A percentile compares a stretch with the other conserved stretches of the same genome.
Conservation (phyloP, 768 basidiomycete species). For the Saitozyma sp. region DNA sequence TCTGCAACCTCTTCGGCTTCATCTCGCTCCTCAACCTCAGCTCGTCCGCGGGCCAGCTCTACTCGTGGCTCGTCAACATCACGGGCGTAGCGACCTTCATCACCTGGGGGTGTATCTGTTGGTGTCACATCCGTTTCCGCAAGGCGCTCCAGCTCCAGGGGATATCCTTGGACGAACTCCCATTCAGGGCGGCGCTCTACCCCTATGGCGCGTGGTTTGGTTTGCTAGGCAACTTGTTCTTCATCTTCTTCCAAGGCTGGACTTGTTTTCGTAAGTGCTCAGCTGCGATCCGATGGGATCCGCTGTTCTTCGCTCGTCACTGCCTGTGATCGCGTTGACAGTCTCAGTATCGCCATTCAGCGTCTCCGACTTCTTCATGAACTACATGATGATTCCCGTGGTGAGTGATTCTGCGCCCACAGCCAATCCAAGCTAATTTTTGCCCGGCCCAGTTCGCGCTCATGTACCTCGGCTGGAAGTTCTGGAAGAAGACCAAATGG, state of each 20-base stretch:
- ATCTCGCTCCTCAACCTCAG: conserved; percentile 14
- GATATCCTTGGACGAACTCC: conserved; percentile 12
- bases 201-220: conserved; percentile 1
- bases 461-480: too few species aligned
- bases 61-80: conserved; percentile 19
- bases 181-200: conserved; percentile 10
- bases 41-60: conserved; percentile 10
- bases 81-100: conserved; percentile 19
- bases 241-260: conserved; percentile 1
- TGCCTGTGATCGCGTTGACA: too few species aligned
- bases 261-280: conserved; percentile 1
- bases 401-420: too few species aligned
- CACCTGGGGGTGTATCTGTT: conserved; percentile 18
- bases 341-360: too few species aligned
- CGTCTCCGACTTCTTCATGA: too few species aligned
- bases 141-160: conserved; percentile 13
- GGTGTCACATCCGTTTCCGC: conserved; percentile 20
- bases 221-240: not conserved
- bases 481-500: too few species aligned
- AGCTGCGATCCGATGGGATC: too few species aligned
- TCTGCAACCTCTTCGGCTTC: conserved; percentile 12
- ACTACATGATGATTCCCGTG: too few species aligned
- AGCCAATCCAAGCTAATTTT: too few species aligned
- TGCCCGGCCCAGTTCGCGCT: too few species aligned
- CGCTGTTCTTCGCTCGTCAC: too few species aligned